phyloP scores from a whole-genome alignment of 208 protist genomes.

The Acanthamoeba rhysodes region DNA sequence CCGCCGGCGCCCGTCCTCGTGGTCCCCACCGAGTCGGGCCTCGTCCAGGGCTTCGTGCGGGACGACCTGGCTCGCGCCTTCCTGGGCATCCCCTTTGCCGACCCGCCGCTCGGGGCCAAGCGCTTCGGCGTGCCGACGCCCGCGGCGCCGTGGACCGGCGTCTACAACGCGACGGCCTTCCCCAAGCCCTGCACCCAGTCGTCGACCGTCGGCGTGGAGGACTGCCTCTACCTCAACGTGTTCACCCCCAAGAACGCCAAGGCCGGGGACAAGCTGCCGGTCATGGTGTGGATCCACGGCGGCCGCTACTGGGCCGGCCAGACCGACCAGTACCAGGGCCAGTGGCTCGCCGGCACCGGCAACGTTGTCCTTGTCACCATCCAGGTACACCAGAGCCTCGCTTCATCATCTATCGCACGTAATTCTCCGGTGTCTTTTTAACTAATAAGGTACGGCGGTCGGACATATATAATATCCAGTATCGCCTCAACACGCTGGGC shows the following conservation, averaged over 20 bases:
- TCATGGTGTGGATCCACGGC: slow-evolving; percentile 5
- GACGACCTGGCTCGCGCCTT: background rate
- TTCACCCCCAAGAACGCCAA: background rate
- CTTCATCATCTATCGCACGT: too few species aligned
- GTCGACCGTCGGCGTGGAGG: background rate
- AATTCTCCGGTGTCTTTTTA: too few species aligned
- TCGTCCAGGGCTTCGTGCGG: background rate
- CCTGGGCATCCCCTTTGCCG: background rate
- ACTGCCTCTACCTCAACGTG: slow-evolving; percentile 5
- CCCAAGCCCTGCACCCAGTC: background rate
- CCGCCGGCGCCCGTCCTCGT: background rate
- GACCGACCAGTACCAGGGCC: background rate
- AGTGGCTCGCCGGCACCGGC: background rate
- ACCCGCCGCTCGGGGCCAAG: background rate
- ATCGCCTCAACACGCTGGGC: too few species aligned
- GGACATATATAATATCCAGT: too few species aligned
- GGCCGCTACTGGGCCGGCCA: background rate
- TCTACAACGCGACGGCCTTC: background rate
- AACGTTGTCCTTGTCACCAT: background rate
- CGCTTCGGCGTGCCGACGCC: background rate
- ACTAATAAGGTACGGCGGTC: too few species aligned
- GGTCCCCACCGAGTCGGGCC: background rate
- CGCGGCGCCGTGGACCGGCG: background rate
- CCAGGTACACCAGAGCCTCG: background rate
- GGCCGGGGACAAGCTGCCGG: background rate